Conservation (phyloP, 148 eudicot genomes). For the Rhododendron ferrugineum region DNA sequence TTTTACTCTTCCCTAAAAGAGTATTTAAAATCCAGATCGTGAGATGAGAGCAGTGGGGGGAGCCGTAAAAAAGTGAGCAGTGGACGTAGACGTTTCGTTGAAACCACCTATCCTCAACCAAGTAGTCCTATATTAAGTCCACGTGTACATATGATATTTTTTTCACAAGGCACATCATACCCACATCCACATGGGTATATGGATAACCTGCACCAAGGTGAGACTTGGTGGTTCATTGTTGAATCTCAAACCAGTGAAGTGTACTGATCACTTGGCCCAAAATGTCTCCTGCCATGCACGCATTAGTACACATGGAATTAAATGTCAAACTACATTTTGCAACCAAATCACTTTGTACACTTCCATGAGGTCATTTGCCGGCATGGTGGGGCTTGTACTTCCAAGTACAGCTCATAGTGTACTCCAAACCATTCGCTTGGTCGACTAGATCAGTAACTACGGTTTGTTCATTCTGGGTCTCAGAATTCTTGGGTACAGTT, state of each 20-base stretch:
- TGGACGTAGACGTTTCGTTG: no score
- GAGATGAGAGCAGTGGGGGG: no score
- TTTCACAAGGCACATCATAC: not conserved
- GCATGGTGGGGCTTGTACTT: not conserved
- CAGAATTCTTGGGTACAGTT: no score
- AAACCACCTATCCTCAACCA: not conserved
- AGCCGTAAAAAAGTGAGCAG: no score
- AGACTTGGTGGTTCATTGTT: not conserved
- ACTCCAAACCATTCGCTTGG: not conserved
- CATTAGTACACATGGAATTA: not conserved
- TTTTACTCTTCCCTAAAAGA: no score
- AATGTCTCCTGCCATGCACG: not conserved
- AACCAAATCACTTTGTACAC: not conserved
- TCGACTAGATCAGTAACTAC: no score
- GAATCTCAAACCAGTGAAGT: not conserved
- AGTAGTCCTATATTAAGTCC: not conserved
- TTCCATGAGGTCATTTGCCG: not conserved
- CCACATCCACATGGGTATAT: not conserved
- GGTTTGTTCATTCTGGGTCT: no score
- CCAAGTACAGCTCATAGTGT: not conserved
- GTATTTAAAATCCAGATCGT: no score
- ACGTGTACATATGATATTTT: not conserved
- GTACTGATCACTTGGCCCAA: not conserved
- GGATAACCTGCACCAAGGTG: not conserved
- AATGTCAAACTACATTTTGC: not conserved